Percentiles rank a stretch among this genome's conserved stretches.
phyloP scores from a whole-genome alignment of 2,329 filamentous ascomycete species.

The Bipolaris zeicola region DNA sequence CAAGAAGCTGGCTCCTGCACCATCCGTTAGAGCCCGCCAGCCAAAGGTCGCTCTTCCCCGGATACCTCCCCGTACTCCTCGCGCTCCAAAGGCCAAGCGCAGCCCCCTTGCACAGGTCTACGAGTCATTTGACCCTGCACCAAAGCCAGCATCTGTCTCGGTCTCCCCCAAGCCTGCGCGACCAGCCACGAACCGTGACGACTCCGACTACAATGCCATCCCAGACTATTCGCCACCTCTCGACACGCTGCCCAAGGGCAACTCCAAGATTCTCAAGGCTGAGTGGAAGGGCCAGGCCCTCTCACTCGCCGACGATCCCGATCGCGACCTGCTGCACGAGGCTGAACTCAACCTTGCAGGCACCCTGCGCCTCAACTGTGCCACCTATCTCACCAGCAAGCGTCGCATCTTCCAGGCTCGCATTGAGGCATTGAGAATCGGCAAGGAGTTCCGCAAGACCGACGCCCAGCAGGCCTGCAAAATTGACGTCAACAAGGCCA shows the following conservation, averaged over 20 bases:
- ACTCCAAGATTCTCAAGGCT: constrained; percentile 75
- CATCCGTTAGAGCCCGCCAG: constrained; percentile 38
- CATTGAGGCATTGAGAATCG: constrained; percentile 67
- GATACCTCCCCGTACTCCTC: constrained; percentile 41
- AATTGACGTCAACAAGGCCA: constrained; percentile 97
- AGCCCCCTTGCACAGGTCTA: constrained; percentile 39
- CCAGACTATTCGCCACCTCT: constrained; percentile 75
- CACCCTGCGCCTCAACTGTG: constrained; percentile 80
- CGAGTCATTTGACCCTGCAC: constrained; percentile 46
- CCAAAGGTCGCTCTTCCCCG: constrained; percentile 44
- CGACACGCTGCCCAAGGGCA: constrained; percentile 64
- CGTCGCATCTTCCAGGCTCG: constrained; percentile 84
- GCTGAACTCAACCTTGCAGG: constrained; percentile 79
- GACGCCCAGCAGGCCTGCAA: constrained; percentile 96
- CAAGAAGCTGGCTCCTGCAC: constrained; percentile 47
- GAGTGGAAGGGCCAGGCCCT: constrained; percentile 85
- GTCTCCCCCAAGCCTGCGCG: constrained; percentile 46
- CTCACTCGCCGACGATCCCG: constrained; percentile 69
- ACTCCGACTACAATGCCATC: constrained; percentile 77
- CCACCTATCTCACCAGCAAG: constrained; percentile 91
- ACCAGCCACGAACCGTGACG: constrained; percentile 70
- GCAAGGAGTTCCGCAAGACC: constrained; percentile 91
- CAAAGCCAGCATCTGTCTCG: constrained; percentile 38
- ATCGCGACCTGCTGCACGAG: constrained; percentile 72
- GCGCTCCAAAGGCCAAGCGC: constrained; percentile 43